These are phyloP conservation scores for Penicillium sp. DNA, from an alignment of 2,329 filamentous ascomycete genomes.

Conservation along the genomic window DNA sequence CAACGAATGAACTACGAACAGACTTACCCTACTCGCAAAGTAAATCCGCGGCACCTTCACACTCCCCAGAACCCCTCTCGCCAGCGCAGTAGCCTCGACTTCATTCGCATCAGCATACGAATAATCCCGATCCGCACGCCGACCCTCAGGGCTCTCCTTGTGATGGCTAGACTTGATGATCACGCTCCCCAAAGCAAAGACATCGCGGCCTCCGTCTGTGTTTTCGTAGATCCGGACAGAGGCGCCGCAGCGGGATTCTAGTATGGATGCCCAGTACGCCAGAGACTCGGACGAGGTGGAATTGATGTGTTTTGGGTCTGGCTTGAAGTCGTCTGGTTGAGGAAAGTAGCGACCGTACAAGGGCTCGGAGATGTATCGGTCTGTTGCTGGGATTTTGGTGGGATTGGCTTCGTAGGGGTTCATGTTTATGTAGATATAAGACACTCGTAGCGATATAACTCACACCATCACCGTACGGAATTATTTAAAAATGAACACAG, in stretches of 20 bases:
- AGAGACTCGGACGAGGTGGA: constrained; percentile 52
- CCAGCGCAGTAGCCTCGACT: constrained; percentile 28
- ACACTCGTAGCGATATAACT: no score
- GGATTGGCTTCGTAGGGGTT: constrained; percentile 23
- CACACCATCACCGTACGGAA: no score
- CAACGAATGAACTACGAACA: neutral
- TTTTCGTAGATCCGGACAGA: constrained; percentile 29
- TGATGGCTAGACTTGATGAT: constrained; percentile 40
- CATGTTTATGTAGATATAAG: neutral
- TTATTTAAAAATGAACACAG: no score
- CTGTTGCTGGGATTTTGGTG: constrained; percentile 27
- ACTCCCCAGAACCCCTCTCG: constrained; percentile 23
- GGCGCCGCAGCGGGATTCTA: constrained; percentile 27
- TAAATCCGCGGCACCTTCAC: constrained; percentile 36
- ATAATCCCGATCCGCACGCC: constrained; percentile 28
- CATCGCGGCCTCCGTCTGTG: constrained; percentile 35
- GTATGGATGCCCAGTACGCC: constrained; percentile 55
- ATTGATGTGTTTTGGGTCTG: constrained; percentile 48
- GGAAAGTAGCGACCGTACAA: constrained; percentile 31
- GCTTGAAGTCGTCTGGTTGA: constrained; percentile 24
- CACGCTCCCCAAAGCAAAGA: constrained; percentile 41
- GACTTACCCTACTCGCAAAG: constrained; percentile 36
- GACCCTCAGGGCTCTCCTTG: constrained; percentile 15
- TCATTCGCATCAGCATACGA: constrained; percentile 43
- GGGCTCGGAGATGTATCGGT: constrained; percentile 27